Base-by-base conservation (phyloP, 805 yeast genomes). In the Crinitomyces ghanaensis region DNA sequence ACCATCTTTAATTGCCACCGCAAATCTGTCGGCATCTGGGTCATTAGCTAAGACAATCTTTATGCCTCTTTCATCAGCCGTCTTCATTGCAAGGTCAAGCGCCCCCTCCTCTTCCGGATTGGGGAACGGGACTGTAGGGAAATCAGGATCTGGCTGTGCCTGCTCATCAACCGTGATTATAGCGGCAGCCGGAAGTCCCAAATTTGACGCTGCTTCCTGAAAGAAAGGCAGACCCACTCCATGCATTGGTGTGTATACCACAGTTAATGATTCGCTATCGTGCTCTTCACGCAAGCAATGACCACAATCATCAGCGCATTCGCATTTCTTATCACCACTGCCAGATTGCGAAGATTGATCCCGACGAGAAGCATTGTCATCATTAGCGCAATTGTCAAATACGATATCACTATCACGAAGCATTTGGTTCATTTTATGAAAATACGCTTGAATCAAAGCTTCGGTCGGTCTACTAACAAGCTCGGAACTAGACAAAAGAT, bases 101-200 rank as follows among this genome's bases (percentile, higher is more conserved):
- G 97, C 97, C 2, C 95, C 95, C 41, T 74, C 72, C 49, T 88
- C 98, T 54, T 88, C 98, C 0, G 98, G 98, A 49, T 88, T 88
- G 4, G 98, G 98, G 48, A 88, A 88, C 28, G 55, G 57, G 6
- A 88, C 96, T 0, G 96, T 81, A 2, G 85, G 71, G 50, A 88
- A 88, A 19, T 65, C 71, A 0, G 97, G 93, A 54, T 91, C 86
- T 0, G 97, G 95, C 1, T 41, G 14, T 3, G 65, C 63, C 53
- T 88, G 98, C 42, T 72, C 72, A 1, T 53, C 42, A 1, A 82
- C 93, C n/a, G 59, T 50, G 2, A 54, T 43, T 30, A 65, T 37
- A 11, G 46, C 7, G 44, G 27, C 40, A 50, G 57, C 27, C 3
- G 47, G 49, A 2, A 60, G 50, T 1, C 60, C 66, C 14, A 70